A percentile compares a stretch with the other conserved stretches of the same genome.
These are phyloP conservation scores for Solanum chmielewskii DNA, from an alignment of 257 asterid species.

Conservation along the genomic window DNA sequence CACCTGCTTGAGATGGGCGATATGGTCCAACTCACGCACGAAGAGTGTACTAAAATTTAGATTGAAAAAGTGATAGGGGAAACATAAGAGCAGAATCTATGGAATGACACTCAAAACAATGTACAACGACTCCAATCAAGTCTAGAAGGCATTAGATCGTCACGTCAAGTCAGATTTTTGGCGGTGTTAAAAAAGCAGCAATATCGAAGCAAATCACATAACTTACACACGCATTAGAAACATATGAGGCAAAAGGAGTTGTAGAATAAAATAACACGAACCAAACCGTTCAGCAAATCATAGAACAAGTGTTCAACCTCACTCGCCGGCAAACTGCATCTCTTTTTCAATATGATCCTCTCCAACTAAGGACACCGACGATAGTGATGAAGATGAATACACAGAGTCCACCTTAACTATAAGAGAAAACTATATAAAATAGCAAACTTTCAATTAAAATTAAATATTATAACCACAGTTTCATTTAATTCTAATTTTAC, in stretches of 20 bases:
- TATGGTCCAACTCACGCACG: too few species aligned
- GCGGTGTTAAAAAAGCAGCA: background rate
- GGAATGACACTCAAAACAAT: background rate
- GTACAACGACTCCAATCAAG: background rate
- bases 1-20: too few species aligned
- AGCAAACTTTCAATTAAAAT: too few species aligned
- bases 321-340: too few species aligned
- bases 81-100: too few species aligned
- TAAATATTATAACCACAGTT: too few species aligned
- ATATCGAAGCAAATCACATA: background rate
- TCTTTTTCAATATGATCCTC: too few species aligned
- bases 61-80: background rate
- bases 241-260: background rate
- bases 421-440: too few species aligned
- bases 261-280: background rate
- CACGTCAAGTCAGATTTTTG: background rate
- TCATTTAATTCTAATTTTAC: too few species aligned
- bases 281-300: background rate
- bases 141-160: too few species aligned
- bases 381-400: background rate
- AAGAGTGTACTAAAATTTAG: background rate
- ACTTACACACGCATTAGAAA: background rate
- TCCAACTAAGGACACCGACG: too few species aligned
- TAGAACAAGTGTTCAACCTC: too few species aligned
- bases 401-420: background rate